Evolutionary conservation across 2,329 filamentous ascomycete genomes (phyloP).

Genomic region (Aspergillus sergii): DNA sequence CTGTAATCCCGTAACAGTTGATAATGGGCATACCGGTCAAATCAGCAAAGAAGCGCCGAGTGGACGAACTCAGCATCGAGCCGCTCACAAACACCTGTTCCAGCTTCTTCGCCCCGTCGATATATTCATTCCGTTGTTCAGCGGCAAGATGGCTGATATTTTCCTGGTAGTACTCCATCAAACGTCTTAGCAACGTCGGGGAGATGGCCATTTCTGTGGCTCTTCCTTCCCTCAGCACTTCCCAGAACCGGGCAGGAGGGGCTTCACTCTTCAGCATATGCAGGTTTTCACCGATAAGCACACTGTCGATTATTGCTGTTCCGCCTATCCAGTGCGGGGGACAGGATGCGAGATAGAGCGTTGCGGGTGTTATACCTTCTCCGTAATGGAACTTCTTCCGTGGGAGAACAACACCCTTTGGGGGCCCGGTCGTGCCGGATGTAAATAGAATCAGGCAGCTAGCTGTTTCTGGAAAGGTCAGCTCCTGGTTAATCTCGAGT

Average conservation of each 20-base stretch:
- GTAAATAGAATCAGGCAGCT: not conserved
- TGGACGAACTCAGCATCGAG: not conserved
- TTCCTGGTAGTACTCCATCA: not conserved
- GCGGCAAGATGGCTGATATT: not conserved
- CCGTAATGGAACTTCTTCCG: not conserved
- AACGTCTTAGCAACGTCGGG: not conserved
- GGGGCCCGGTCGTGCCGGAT: not conserved
- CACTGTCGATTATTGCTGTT: not conserved
- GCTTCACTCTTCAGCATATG: not conserved
- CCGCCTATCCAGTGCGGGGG: not conserved
- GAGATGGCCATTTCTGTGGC: not conserved
- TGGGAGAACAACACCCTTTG: not conserved
- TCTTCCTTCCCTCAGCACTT: not conserved
- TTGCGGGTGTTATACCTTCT: not conserved
- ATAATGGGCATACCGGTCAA: not conserved
- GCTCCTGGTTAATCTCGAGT: not conserved
- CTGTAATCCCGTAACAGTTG: not conserved
- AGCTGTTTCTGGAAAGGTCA: not conserved
- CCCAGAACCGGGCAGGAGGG: not conserved
- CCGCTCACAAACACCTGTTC: not conserved
- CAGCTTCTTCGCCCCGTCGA: not conserved
- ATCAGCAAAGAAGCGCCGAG: not conserved
- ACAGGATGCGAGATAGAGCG: not conserved
- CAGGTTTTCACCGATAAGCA: not conserved
- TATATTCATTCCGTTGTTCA: not conserved